These are phyloP conservation scores for Pneumocystis canis DNA, from an alignment of 1,139 yeast genomes.

Conservation along the genomic window DNA sequence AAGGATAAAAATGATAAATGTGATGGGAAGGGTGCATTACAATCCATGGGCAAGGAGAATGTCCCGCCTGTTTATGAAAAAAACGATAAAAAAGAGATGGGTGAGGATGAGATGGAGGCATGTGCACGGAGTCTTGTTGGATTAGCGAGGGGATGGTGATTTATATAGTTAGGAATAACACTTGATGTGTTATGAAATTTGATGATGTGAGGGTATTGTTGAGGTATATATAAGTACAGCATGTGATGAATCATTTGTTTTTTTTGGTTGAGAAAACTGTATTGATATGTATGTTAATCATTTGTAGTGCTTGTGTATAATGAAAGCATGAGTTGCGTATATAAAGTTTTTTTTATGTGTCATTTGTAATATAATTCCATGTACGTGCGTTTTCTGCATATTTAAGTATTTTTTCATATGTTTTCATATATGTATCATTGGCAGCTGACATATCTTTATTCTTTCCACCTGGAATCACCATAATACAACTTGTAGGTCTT, in stretches of 20 bases:
- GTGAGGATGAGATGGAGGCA: not conserved
- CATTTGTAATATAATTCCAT: not conserved
- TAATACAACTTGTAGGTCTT: conserved; percentile 96
- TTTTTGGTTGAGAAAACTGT: not conserved
- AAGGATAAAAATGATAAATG: not conserved
- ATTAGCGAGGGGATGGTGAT: not conserved
- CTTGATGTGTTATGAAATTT: not conserved
- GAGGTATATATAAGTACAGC: not conserved
- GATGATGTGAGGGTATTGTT: not conserved
- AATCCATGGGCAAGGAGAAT: not conserved
- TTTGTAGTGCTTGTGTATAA: not conserved
- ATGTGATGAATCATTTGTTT: not conserved
- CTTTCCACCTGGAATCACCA: conserved; percentile 94
- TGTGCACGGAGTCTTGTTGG: not conserved
- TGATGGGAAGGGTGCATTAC: not conserved
- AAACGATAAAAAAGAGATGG: not conserved
- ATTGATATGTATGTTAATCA: not conserved
- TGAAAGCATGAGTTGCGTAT: not conserved
- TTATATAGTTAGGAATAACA: not conserved
- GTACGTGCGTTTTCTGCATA: conserved; percentile 40
- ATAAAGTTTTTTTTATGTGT: not conserved
- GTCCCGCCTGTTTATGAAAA: not conserved
- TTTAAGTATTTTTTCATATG: conserved; percentile 85
- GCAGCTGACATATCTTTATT: conserved; percentile 56
- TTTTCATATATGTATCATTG: conserved; percentile 75